A percentile compares a stretch with the other conserved stretches of the same genome.
These are phyloP conservation scores for Quercus lobata DNA, from an alignment of 331 rosid species.

Conservation along the genomic window DNA sequence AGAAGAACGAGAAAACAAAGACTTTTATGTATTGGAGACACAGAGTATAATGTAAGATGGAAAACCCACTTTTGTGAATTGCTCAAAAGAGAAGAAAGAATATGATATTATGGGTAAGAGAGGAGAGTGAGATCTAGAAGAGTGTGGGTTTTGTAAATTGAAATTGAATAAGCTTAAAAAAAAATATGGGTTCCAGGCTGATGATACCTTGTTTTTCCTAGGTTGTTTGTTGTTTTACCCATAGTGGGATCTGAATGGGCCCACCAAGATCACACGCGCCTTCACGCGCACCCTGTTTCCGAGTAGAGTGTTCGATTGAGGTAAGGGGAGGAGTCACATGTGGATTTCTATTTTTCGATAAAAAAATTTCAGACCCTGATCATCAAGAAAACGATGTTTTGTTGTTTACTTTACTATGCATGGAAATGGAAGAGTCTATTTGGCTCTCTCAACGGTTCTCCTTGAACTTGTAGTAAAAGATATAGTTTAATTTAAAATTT, in stretches of 20 bases:
- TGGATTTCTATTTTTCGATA: no score
- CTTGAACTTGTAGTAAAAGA: no score
- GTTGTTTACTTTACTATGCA: no score
- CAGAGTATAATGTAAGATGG: neutral
- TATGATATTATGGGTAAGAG: neutral
- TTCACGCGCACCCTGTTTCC: neutral
- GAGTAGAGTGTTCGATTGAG: neutral
- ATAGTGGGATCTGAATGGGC: neutral
- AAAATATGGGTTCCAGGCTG: neutral
- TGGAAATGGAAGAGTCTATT: no score
- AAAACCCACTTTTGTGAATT: neutral
- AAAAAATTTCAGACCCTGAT: no score
- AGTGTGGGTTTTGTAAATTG: conserved; percentile 2
- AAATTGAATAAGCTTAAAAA: neutral
- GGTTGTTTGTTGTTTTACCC: neutral
- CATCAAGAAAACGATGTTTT: no score
- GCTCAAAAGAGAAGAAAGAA: conserved; percentile 14
- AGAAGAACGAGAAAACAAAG: neutral
- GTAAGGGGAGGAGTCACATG: neutral
- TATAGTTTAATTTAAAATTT: no score
- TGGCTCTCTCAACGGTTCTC: no score
- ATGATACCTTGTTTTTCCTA: neutral
- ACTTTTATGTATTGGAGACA: neutral
- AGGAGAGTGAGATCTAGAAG: conserved; percentile 45
- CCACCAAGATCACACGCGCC: neutral